A percentile compares a stretch with the other conserved stretches of the same genome.
These are phyloP conservation scores for Leucosporidium scottii DNA, from an alignment of 768 basidiomycete species.

Conservation along the genomic window DNA sequence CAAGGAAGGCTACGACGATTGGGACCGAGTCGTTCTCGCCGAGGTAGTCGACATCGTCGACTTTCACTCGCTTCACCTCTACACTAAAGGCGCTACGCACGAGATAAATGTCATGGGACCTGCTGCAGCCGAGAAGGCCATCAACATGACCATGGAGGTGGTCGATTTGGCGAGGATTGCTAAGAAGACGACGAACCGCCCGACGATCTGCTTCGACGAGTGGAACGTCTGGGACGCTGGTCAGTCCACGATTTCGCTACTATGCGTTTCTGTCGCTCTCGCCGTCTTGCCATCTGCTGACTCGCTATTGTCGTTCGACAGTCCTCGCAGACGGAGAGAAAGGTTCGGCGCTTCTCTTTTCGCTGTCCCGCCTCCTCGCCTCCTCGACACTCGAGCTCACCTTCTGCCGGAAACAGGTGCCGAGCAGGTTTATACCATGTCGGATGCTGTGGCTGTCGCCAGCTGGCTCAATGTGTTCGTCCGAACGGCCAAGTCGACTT, in stretches of 20 bases:
- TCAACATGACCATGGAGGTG: conserved; percentile 50
- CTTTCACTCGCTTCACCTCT: conserved; percentile 48
- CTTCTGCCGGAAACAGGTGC: conserved; percentile 38
- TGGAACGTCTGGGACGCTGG: conserved; percentile 52
- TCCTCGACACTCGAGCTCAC: too few species aligned
- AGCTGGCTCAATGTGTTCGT: conserved; percentile 59
- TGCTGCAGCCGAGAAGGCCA: conserved; percentile 52
- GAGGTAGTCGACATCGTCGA: conserved; percentile 45
- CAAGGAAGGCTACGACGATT: conserved; percentile 39
- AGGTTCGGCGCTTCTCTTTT: conserved; percentile 35
- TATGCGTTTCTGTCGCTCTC: too few species aligned
- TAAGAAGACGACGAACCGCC: conserved; percentile 11
- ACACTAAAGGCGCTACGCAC: conserved; percentile 27
- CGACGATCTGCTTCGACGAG: conserved; percentile 50
- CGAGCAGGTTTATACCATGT: conserved; percentile 54
- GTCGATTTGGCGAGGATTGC: conserved; percentile 49
- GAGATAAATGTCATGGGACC: conserved; percentile 51
- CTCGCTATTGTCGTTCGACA: not conserved
- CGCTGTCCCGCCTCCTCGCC: too few species aligned
- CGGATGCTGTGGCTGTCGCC: conserved; percentile 55
- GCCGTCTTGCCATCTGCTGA: conserved; percentile 2
- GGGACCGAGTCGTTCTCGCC: conserved; percentile 44
- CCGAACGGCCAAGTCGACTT: conserved; percentile 48
- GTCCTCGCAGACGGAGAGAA: conserved; percentile 48
- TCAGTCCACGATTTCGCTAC: too few species aligned